These are phyloP conservation scores for Cryptococcus sp. DNA, from an alignment of 1,284 basidiomycete genomes.

Conservation along the genomic window DNA sequence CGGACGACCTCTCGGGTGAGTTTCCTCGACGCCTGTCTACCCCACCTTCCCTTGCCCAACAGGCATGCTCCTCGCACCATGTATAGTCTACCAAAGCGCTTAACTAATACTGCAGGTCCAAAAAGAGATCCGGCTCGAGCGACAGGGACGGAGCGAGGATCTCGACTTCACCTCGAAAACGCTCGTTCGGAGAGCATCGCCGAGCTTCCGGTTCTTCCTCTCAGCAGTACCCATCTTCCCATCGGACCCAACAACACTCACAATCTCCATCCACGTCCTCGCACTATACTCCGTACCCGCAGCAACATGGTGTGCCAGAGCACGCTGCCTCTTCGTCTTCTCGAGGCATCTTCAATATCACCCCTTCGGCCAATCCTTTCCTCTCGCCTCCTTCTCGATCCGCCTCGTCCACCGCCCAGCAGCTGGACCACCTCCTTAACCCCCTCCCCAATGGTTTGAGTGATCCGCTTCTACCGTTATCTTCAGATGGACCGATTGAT, in stretches of 20 bases:
- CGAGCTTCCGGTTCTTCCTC: background rate
- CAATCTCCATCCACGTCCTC: background rate
- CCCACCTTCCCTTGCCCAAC: too few relatives aligned
- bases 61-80: too few relatives aligned
- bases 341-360: background rate
- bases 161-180: too few relatives aligned
- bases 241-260: background rate
- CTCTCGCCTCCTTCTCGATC: background rate
- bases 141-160: too few relatives aligned
- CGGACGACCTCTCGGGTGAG: conserved; percentile 3
- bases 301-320: background rate
- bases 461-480: too few relatives aligned
- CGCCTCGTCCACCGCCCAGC: background rate
- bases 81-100: too few relatives aligned
- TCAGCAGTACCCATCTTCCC: background rate
- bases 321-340: background rate
- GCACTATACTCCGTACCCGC: background rate
- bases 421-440: background rate
- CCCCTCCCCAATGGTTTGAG: too few relatives aligned
- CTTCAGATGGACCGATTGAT: too few relatives aligned
- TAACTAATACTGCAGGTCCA: too few relatives aligned
- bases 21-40: too few relatives aligned
- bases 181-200: too few relatives aligned
- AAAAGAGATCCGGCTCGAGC: too few relatives aligned
- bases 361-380: background rate